A percentile compares a stretch with the other conserved stretches of the same genome.
Evolutionary conservation across 129 eudicot species (phyloP).

Genomic region (Arctium minus): DNA sequence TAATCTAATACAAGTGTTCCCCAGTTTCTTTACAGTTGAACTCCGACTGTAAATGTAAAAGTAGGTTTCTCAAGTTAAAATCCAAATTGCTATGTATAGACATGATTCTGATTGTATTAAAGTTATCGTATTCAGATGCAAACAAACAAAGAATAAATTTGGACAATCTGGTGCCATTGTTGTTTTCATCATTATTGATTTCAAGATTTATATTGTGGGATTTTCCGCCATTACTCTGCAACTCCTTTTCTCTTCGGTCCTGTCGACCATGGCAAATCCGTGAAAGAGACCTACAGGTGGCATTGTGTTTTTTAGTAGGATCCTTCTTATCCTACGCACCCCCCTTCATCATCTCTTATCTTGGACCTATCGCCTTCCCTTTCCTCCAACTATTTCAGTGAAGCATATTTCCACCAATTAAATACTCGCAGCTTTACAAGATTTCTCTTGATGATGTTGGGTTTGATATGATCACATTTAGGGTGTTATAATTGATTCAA

Average conservation of each 20-base stretch:
- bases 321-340: conserved; percentile 52
- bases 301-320: conserved; percentile 18
- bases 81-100: conserved; percentile 8
- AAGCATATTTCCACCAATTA: conserved; percentile 1
- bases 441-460: neutral
- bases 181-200: conserved; percentile 21
- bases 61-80: neutral
- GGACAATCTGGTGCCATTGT: conserved; percentile 16
- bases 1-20: neutral
- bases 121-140: conserved; percentile 20
- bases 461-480: conserved; percentile 35
- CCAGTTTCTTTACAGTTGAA: neutral
- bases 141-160: conserved; percentile 35
- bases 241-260: conserved; percentile 36
- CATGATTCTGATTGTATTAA: conserved; percentile 26
- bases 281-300: conserved; percentile 77
- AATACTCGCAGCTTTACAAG: neutral
- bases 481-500: conserved; percentile 21
- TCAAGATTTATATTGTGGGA: conserved; percentile 24
- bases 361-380: conserved; percentile 23
- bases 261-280: conserved; percentile 82
- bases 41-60: conserved; percentile 19
- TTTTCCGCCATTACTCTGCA: conserved; percentile 41
- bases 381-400: conserved; percentile 6
- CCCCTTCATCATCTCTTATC: conserved; percentile 27